Evolutionary conservation across 306 rosid species (phyloP).

Genomic region (Fragaria iinumae): DNA sequence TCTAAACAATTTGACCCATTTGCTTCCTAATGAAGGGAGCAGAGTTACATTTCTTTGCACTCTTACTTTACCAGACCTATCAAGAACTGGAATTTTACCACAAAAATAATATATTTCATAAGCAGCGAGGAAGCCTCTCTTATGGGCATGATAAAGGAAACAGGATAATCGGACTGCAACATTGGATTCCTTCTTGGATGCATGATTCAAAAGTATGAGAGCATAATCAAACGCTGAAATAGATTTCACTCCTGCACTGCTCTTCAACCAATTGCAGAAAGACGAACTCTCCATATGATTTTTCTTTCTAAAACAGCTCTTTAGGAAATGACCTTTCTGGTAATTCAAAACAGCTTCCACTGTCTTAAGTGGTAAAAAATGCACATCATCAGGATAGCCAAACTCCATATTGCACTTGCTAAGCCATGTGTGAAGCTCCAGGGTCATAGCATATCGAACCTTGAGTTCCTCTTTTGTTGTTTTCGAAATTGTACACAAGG

Average conservation of each 20-base stretch:
- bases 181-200: background rate
- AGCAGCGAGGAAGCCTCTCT: slow-evolving; percentile 4
- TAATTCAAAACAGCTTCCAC: background rate
- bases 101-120: background rate
- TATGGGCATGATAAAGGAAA: slow-evolving; percentile 12
- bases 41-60: slow-evolving; percentile 8
- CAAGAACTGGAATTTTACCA: slow-evolving; percentile 8
- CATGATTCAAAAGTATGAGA: background rate
- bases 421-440: slow-evolving; percentile 21
- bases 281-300: background rate
- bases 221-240: background rate
- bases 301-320: background rate
- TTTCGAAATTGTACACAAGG: background rate
- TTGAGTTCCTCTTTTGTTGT: background rate
- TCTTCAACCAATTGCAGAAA: background rate
- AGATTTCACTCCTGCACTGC: background rate
- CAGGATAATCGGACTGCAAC: background rate
- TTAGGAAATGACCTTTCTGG: background rate
- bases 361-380: background rate
- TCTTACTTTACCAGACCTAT: slow-evolving; percentile 14
- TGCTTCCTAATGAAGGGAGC: slow-evolving; percentile 21
- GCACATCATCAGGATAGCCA: slow-evolving; percentile 10
- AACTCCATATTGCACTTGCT: slow-evolving; percentile 22
- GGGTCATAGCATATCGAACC: background rate
- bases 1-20: slow-evolving; percentile 24